Base-by-base conservation (phyloP, 2,329 filamentous ascomycete species). In the Cryoendolithus antarcticus region DNA sequence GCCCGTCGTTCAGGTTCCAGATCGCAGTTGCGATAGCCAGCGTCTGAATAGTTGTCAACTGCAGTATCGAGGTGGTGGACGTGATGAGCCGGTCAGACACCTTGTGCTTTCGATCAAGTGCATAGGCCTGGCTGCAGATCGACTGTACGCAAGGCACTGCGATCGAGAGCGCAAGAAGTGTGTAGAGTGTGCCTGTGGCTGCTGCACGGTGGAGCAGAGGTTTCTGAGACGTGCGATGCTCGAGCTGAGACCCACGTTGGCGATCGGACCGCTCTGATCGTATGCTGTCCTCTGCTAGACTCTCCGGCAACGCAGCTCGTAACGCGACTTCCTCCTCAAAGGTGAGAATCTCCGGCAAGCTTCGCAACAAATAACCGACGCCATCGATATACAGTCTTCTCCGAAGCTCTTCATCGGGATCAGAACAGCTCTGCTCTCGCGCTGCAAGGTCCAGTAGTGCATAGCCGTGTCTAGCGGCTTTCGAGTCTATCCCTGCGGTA, bases 21-120 rank as follows among this genome's bases (percentile, higher is more conserved):
- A 83, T 62, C 0, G 70, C 66, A 7, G 69, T 67, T 7, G 71
- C 71, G 3, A 80, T 50, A 28, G 60, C 62, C 21, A 75, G 47
- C 12, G 72, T 64, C 10, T 65, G 61, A 41, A 3, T 75, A 70
- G 32, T 80, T 47, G 35, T 57, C 59, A 45, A 77, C 70, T 3
- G 72, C 70, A 2, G 71, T 64, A 34, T 65, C 63, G 27, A 78
- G 58, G 4, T 73, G 62, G 13, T 64, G 62, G 6, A 65, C 63
- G 34, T 11, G 11, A 80, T 56, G 1, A 80, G 45, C 15, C 70
- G 69, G 51, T 78, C 71, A 1, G 71, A 76, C 43, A 86, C 65
- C 45, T 72, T 74, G 58, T 85, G 74, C 47, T 75, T 69, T 10
- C 77, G 70, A 54, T 86, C 81, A 45, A 79, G 78, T 35, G 69